Evolutionary conservation across 352 stramenopile genomes (phyloP), one percentile per base, ranked within the genome.

Genomic region (Halophytophthora batemanensis): DNA sequence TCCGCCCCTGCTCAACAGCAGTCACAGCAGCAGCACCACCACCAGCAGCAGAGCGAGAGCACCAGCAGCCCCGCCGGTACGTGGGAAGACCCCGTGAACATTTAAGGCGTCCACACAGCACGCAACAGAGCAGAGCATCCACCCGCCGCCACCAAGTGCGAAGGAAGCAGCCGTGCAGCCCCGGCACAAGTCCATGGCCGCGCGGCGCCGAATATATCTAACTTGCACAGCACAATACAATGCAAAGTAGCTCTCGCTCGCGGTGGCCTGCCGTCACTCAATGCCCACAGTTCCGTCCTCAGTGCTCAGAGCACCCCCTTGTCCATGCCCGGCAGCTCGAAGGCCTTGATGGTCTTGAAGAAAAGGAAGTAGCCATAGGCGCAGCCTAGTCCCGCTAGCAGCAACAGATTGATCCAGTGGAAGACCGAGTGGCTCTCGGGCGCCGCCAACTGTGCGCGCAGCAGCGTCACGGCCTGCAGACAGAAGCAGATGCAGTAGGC

Each of bases 301-400:
- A 31, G 25, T 41, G 11, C 7, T 81, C 59, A 90, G 29, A 86
- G 53, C 19, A 64, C 28, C 14, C 64, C 62, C 50, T 86, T 88
- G 36, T 77, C 65, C 41, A 74, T 68, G 43, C 74, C 77, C 18
- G 84, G 84, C 21, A 94, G 64, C 54, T 94, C 84, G 44, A 94
- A 94, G 21, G 80, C 81, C 64, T 94, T 94, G 62, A 92, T 91
- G 50, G 84, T 89, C 74, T 89, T 91, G 69, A 90, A 92, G 34
- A 78, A 53, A 28, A 94, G 70, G 48, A 94, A 92, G 64, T 92
- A 92, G 51, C 84, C 81, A 60, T 94, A 94, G 10, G 72, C 76
- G 13, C 59, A 68, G 28, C 81, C 81, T 0, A 94, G 66, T 11
- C 61, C 74, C 14, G 60, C 70, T 2, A 94, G 71, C 37, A 92